These are phyloP conservation scores for Micromonas commoda DNA, from an alignment of 139 green algal genomes.

Conservation along the genomic window DNA sequence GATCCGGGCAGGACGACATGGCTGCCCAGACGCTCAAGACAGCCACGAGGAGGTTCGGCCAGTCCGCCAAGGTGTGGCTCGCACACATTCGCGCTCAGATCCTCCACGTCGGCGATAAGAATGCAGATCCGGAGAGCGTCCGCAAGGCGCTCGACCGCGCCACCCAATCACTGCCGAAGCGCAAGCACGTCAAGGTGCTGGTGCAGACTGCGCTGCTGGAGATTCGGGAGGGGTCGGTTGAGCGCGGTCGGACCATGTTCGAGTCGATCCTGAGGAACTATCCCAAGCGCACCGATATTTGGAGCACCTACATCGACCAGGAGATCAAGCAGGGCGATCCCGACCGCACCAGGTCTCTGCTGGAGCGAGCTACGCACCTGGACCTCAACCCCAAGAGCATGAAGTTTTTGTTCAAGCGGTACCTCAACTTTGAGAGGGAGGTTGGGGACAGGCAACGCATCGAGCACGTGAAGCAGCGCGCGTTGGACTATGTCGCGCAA, in stretches of 20 bases:
- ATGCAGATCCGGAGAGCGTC: slow-evolving; percentile 35
- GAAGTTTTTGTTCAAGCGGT: slow-evolving; percentile 70
- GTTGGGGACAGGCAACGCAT: slow-evolving; percentile 61
- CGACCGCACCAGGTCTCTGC: slow-evolving; percentile 60
- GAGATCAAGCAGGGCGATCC: slow-evolving; percentile 66
- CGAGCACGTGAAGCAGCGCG: slow-evolving; percentile 74
- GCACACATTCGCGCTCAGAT: neutral
- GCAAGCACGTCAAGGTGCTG: slow-evolving; percentile 87
- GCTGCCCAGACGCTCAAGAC: slow-evolving; percentile 55
- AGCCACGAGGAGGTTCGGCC: slow-evolving; percentile 74
- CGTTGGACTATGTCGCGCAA: slow-evolving; percentile 80
- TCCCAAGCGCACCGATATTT: slow-evolving; percentile 88
- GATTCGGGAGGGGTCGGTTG: slow-evolving; percentile 53
- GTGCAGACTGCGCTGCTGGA: slow-evolving; percentile 70
- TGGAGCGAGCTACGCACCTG: slow-evolving; percentile 79
- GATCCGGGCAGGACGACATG: slow-evolving; percentile 47
- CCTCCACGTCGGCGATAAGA: neutral
- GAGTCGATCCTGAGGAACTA: slow-evolving; percentile 86
- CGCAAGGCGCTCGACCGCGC: slow-evolving; percentile 58
- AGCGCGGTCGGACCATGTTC: slow-evolving; percentile 63
- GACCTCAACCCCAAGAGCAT: slow-evolving; percentile 71
- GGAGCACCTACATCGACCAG: slow-evolving; percentile 94
- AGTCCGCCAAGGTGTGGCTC: slow-evolving; percentile 63
- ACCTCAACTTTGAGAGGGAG: slow-evolving; percentile 81
- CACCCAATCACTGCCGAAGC: slow-evolving; percentile 63